Base-by-base conservation (phyloP, 148 eudicot species). In the Rhododendron molle region DNA sequence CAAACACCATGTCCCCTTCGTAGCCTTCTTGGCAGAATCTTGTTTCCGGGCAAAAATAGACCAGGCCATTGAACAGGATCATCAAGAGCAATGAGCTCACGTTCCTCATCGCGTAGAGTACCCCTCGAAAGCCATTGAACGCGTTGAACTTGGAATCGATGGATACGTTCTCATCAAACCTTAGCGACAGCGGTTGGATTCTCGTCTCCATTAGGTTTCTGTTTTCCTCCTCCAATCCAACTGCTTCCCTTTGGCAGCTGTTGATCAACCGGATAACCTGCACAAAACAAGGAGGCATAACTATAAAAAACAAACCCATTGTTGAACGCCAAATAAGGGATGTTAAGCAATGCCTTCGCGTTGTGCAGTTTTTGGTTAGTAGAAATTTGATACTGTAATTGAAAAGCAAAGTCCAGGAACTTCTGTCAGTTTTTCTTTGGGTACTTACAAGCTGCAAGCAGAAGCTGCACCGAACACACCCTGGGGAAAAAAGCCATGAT, bases 211-310 rank as follows among this genome's bases (percentile, higher is more conserved):
- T 83, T 34, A 89, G 77, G 87, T 81, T 87, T 81, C 78, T 88
- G 80, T 90, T 92, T 56, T 92, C 94, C 81, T 92, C 91, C 77
- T 90, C 92, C 30, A 90, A 58, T 50, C 90, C 92, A n/a, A 84
- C 83, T 38, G 83, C 88, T 86, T 90, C 94, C 85, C 91, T 90
- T 80, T 86, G 91, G 85, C 92, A 88, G 20, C 88, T 85, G 50
- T 20, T 80, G 88, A 92, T 87, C 67, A 91, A 81, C 84, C 91
- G 86, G 46, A 89, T 76, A 67, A 92, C 86, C 94, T 92, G 89
- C 36, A 56, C 80, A 36, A 79, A 89, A 74, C 1, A 20, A 36
- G 11, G 23, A 82, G 28, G 28, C 30, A 8, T 62, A 8, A 9
- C 69, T 8, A 62, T 23, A 1, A 8, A 62, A 62, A 69, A 28